Evolutionary conservation across 2,329 filamentous ascomycete genomes (phyloP), one percentile per base, ranked within the genome.

Genomic region (Nothophaeocryptopus gaeumannii): DNA sequence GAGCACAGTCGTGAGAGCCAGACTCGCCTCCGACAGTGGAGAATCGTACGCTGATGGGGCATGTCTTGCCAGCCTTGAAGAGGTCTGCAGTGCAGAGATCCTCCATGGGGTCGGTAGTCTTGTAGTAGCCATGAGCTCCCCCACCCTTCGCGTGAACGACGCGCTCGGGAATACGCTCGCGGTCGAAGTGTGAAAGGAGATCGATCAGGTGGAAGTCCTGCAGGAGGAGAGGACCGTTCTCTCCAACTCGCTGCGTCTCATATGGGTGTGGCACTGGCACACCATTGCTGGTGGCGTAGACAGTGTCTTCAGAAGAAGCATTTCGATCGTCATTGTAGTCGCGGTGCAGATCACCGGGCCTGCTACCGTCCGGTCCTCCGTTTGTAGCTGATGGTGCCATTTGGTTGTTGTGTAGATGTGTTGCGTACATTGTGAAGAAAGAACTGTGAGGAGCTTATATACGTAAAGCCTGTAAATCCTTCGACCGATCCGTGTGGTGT

Each of bases 21-120:
- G 81, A 81, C 68, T 89, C 85, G 52, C 85, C 85, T 64, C 85
- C 85, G 4, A 89, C 86, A 1, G 86, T 90, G 0, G 85, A 89
- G 70, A 90, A 89, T 3, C 87, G 82, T 37, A 79, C 77, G 1
- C 84, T 77, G 54, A 84, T 69, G 12, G 84, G 81, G 40, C 84
- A 88, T 67, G 81, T 81, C 73, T 88, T 88, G 59, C 85, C 86
- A 45, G 81, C 74, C 49, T 79, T 73, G 61, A 77, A 77, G 39
- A 77, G 64, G 49, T 76, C 73, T 34, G 73, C 73, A 44, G 71
- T 45, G 45, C 64, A 73, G 4, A 77, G 61, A 53, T 77, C 74
- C 26, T 75, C 73, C 30, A 76, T 55, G 1, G 71, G 62, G 36
- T 76, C 68, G 33, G 74, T 77, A 9, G 71, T 74, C 54, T 69